These are phyloP conservation scores for Cryptococcus sp. DNA, from an alignment of 1,284 basidiomycete genomes.

Conservation along the genomic window DNA sequence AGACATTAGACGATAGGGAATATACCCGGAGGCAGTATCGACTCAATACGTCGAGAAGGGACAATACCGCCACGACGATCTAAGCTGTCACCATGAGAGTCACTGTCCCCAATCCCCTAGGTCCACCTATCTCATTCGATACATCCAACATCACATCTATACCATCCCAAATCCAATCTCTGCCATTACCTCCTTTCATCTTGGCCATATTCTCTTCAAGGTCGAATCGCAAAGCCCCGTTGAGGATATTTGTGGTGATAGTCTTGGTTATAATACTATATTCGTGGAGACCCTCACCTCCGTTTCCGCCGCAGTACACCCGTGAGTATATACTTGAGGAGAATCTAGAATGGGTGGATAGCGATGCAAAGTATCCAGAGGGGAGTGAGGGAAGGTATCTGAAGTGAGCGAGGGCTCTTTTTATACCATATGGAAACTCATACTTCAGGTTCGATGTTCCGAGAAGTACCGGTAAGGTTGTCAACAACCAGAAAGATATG, in stretches of 20 bases:
- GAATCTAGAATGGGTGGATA: slow-evolving; percentile 18
- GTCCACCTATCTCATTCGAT: slow-evolving; percentile 27
- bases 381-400: slow-evolving; percentile 33
- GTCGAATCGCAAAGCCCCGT: not conserved
- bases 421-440: not conserved
- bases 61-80: too few relatives aligned
- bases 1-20: too few relatives aligned
- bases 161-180: not conserved
- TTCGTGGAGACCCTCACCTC: slow-evolving; percentile 23
- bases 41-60: too few relatives aligned
- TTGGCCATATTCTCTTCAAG: not conserved
- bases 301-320: slow-evolving; percentile 37
- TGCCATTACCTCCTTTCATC: slow-evolving; percentile 1
- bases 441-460: slow-evolving; percentile 38
- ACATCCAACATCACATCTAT: not conserved
- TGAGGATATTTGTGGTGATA: slow-evolving; percentile 6
- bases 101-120: slow-evolving; percentile 31
- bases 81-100: slow-evolving; percentile 13
- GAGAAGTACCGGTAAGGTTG: slow-evolving; percentile 26
- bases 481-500: not conserved
- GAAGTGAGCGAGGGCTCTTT: slow-evolving; percentile 22
- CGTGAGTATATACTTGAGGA: slow-evolving; percentile 24
- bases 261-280: slow-evolving; percentile 8
- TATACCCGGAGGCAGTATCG: too few relatives aligned
- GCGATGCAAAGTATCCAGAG: slow-evolving; percentile 17